Evolutionary conservation across 176 grass and related monocot genomes (phyloP), one percentile per base, ranked within the genome.

Genomic region (Zoysia pacifica): DNA sequence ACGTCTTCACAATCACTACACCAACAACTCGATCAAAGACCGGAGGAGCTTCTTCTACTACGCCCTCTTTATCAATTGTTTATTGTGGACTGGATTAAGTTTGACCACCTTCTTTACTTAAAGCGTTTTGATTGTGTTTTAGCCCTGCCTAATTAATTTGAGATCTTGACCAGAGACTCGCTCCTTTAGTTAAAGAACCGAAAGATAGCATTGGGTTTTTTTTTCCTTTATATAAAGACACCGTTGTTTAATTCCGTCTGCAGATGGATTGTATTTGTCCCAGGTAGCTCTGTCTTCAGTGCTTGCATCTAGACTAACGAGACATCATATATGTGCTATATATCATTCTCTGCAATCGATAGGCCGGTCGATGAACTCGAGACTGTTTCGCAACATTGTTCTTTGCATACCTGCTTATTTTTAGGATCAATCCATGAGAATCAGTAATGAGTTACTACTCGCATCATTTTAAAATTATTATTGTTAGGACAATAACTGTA

Each of bases 91-190:
- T 65, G 37, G 5, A 15, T 50, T 38, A 14, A 62, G 45, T 53
- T 76, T 76, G 28, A 35, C 42, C 55, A 16, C 8, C 18, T 65
- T 76, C 56, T 69, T 52, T 85, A 54, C 62, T 66, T 63, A 85
- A 77, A 85, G 66, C 37, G 13, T 44, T 11, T 64, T 41, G 72
- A 37, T 61, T 18, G n/a, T 62, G 1, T 71, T 13, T 65, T 14
- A 48, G 60, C 6, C 36, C 6, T 62, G 51, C 16, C 65, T 70
- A 61, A 58, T 49, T 28, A 28, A 28, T 28, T 28, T 87, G 36
- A 84, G 77, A 89, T 81, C 87, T 89, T 89, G 78, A 85, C 82
- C 56, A 36, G 20, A 12, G 47, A 13, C 41, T 13, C 74, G 6
- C 7, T 46, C 12, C 1, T 65, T 64, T 67, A 60, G 28, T 28